phyloP scores from a whole-genome alignment of 345 rosid genomes.

The Boechera retrofracta region DNA sequence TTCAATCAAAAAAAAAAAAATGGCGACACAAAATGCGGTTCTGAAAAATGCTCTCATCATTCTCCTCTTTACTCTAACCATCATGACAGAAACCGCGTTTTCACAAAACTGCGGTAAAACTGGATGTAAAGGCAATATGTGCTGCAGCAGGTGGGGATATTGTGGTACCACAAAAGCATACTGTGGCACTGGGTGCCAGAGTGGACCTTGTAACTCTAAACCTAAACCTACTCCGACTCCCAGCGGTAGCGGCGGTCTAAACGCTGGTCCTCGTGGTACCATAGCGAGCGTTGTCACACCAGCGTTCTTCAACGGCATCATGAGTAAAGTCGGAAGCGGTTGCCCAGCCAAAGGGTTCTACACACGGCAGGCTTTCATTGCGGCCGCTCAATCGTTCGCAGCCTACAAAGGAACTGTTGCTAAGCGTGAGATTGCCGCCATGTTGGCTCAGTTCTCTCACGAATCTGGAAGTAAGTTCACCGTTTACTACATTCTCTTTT shows the following conservation, averaged over 20 bases:
- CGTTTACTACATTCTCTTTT: neutral
- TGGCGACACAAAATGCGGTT: conserved; percentile 23
- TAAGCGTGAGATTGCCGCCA: conserved; percentile 62
- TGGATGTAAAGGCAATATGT: conserved; percentile 43
- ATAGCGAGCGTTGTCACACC: conserved; percentile 54
- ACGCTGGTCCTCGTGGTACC: conserved; percentile 41
- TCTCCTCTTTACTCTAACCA: conserved; percentile 30
- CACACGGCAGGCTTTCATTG: conserved; percentile 48
- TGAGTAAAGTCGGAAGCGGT: conserved; percentile 39
- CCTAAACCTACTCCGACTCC: conserved; percentile 41
- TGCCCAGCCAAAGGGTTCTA: conserved; percentile 61
- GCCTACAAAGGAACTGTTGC: conserved; percentile 50
- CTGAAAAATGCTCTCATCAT: conserved; percentile 27
- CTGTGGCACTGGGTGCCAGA: conserved; percentile 46
- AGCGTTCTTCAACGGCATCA: conserved; percentile 56
- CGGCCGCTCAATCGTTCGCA: conserved; percentile 40
- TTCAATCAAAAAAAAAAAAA: neutral
- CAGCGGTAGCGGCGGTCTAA: conserved; percentile 38
- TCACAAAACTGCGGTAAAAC: conserved; percentile 42
- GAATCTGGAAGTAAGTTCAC: conserved; percentile 58
- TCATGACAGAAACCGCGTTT: conserved; percentile 34
- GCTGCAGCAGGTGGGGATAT: conserved; percentile 46
- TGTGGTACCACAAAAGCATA: conserved; percentile 44
- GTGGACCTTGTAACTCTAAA: conserved; percentile 40
- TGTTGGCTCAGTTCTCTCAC: conserved; percentile 58